Evolutionary conservation across 257 asterid species (phyloP).

Genomic region (Thymus quinquecostatus): DNA sequence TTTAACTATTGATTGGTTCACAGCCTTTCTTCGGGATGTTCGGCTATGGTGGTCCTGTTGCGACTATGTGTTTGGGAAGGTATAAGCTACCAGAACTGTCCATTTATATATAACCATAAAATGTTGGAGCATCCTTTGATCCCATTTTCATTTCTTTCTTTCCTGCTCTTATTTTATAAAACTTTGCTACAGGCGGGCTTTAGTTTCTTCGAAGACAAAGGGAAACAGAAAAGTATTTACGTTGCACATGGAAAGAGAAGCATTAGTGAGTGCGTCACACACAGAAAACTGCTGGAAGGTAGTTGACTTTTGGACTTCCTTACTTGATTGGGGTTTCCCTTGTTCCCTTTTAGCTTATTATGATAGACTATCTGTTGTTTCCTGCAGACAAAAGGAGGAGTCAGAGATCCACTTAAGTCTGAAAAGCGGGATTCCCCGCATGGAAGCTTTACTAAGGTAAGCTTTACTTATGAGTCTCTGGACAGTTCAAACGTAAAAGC

Average conservation of each 20-base stretch:
- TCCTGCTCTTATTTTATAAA: background rate
- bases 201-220: constrained; percentile 69
- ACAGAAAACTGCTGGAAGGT: constrained; percentile 71
- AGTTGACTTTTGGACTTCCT: constrained; percentile 17
- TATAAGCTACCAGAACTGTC: constrained; percentile 33
- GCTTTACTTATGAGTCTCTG: background rate
- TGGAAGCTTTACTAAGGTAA: constrained; percentile 76
- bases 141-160: background rate
- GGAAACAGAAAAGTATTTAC: constrained; percentile 54
- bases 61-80: constrained; percentile 86
- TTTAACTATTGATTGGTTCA: constrained; percentile 11
- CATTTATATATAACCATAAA: background rate
- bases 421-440: constrained; percentile 47
- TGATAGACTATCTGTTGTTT: constrained; percentile 23
- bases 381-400: constrained; percentile 64
- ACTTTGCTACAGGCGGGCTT: constrained; percentile 47
- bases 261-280: constrained; percentile 51
- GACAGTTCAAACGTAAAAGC: background rate
- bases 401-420: constrained; percentile 53
- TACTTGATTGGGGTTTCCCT: background rate
- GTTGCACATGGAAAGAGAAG: constrained; percentile 65
- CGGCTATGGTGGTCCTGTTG: constrained; percentile 81
- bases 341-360: constrained; percentile 5
- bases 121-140: background rate
- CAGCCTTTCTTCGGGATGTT: constrained; percentile 94